phyloP scores from a whole-genome alignment of 805 yeast genomes.

The Lachancea waltii region DNA sequence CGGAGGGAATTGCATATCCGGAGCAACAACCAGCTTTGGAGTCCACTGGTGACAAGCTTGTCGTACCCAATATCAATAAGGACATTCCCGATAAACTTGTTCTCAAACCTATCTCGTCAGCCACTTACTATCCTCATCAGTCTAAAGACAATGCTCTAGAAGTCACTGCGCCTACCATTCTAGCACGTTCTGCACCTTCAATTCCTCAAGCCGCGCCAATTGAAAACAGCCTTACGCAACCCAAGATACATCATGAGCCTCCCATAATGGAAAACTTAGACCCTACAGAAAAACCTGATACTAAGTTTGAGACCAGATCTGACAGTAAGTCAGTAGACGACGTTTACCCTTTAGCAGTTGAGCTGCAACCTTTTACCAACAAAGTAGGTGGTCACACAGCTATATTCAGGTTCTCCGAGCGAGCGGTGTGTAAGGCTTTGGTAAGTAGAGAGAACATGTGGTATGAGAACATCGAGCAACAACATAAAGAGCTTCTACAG shows the following conservation, averaged over 20 bases:
- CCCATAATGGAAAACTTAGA: background rate
- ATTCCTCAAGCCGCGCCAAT: background rate
- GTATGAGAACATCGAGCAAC: constrained; percentile 81
- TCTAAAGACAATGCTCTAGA: constrained; percentile 23
- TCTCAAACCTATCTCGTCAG: constrained; percentile 59
- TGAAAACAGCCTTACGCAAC: background rate
- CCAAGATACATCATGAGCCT: background rate
- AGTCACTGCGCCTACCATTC: background rate
- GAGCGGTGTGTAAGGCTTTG: constrained; percentile 91
- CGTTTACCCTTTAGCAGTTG: constrained; percentile 71
- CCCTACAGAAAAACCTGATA: background rate
- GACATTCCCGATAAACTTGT: constrained; percentile 8
- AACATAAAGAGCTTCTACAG: constrained; percentile 66
- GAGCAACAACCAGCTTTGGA: background rate
- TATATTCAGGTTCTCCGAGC: constrained; percentile 80
- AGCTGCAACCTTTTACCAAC: constrained; percentile 82
- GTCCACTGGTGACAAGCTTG: background rate
- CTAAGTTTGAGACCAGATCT: constrained; percentile 4
- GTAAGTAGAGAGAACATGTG: constrained; percentile 85
- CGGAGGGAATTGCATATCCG: background rate
- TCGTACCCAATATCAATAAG: background rate
- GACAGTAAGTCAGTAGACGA: constrained; percentile 26
- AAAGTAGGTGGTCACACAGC: constrained; percentile 99
- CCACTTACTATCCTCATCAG: constrained; percentile 65
- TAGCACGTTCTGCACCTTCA: constrained; percentile 8